Percentiles rank a stretch among this genome's conserved stretches.
phyloP scores from a whole-genome alignment of 140 eudicot species.

The Anethum foeniculum region DNA sequence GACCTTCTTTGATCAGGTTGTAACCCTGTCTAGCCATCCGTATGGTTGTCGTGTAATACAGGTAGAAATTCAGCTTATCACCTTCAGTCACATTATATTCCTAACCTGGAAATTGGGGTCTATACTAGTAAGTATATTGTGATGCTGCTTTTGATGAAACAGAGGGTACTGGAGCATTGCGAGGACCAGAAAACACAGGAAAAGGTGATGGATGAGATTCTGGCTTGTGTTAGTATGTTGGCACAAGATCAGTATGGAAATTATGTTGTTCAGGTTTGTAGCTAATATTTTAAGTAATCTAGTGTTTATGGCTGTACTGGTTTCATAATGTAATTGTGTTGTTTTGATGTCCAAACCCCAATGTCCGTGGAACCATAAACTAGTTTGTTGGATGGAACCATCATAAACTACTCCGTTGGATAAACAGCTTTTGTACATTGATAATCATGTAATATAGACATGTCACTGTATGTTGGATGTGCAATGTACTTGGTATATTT shows the following conservation, averaged over 20 bases:
- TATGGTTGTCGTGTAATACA: slow-evolving; percentile 43
- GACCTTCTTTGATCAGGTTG: slow-evolving; percentile 29
- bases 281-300: not conserved
- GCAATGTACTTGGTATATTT: not conserved
- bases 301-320: not conserved
- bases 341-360: not conserved
- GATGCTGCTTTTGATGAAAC: not conserved
- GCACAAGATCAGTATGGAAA: no score
- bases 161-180: slow-evolving; percentile 46
- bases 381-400: not conserved
- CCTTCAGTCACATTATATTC: not conserved
- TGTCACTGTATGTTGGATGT: not conserved
- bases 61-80: slow-evolving; percentile 3
- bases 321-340: not conserved
- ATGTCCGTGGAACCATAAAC: not conserved
- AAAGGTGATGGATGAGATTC: no score
- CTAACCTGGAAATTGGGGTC: not conserved
- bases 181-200: slow-evolving; percentile 20
- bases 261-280: no score
- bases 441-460: not conserved
- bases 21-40: slow-evolving; percentile 32
- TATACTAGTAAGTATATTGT: not conserved
- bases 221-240: no score
- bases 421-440: not conserved
- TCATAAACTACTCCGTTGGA: not conserved